These are phyloP conservation scores for Nakazawaea ishiwadae DNA, from an alignment of 805 yeast genomes.

Conservation along the genomic window DNA sequence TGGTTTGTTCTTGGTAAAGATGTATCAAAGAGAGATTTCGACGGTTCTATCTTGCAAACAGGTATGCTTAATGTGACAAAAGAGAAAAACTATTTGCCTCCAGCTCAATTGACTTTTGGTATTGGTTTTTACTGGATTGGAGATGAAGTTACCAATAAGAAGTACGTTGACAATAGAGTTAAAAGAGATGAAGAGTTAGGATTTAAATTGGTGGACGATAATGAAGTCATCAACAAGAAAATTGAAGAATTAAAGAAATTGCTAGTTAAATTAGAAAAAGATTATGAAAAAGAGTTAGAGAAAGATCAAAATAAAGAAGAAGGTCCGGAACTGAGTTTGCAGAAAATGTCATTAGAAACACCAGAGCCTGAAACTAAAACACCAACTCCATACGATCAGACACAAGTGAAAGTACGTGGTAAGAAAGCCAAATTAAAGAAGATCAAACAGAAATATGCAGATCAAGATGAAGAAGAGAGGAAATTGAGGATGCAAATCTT, in stretches of 20 bases:
- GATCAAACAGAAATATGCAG: slow-evolving; percentile 76
- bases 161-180: slow-evolving; percentile 23
- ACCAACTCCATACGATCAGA: slow-evolving; percentile 19
- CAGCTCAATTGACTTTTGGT: slow-evolving; percentile 88
- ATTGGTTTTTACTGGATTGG: slow-evolving; percentile 77
- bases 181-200: slow-evolving; percentile 25
- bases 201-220: slow-evolving; percentile 23
- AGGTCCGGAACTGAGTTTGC: not conserved
- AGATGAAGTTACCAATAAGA: slow-evolving; percentile 42
- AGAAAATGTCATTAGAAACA: not conserved
- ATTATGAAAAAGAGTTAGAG: slow-evolving; percentile 7
- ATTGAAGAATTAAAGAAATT: slow-evolving; percentile 25
- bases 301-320: slow-evolving; percentile 1
- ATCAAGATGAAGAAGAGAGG: slow-evolving; percentile 90
- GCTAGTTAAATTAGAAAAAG: slow-evolving; percentile 22
- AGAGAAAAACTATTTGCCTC: slow-evolving; percentile 58
- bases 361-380: not conserved
- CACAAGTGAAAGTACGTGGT: slow-evolving; percentile 60
- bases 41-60: slow-evolving; percentile 50
- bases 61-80: slow-evolving; percentile 56
- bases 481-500: slow-evolving; percentile 68
- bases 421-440: slow-evolving; percentile 81
- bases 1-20: slow-evolving; percentile 77
- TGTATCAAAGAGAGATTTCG: slow-evolving; percentile 64
- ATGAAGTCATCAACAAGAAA: slow-evolving; percentile 21